Evolutionary conservation across 352 stramenopile genomes (phyloP).

Genomic region (Phytopythium sindhum): DNA sequence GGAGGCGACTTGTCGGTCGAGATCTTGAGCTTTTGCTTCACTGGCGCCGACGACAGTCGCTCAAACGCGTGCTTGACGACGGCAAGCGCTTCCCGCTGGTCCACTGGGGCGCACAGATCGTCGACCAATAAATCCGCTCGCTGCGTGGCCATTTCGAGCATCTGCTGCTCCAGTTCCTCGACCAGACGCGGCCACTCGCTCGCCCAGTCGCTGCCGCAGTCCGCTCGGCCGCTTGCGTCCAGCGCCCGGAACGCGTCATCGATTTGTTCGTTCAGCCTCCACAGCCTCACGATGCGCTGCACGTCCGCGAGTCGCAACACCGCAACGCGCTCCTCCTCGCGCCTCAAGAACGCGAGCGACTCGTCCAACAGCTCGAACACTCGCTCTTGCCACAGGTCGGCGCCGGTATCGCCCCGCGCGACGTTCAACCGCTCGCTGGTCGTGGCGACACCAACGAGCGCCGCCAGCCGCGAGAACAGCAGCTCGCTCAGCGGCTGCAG

Average conservation of each 20-base stretch:
- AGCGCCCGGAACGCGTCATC: slow-evolving; percentile 31
- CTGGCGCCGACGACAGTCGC: slow-evolving; percentile 21
- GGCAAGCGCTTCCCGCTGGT: slow-evolving; percentile 40
- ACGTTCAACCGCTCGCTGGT: neutral
- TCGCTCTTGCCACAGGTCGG: slow-evolving; percentile 7
- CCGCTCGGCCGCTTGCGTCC: slow-evolving; percentile 23
- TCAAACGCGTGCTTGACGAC: slow-evolving; percentile 54
- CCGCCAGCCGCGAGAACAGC: slow-evolving; percentile 26
- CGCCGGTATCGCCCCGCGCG: slow-evolving; percentile 12
- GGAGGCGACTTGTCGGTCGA: neutral
- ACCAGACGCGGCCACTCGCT: slow-evolving; percentile 41
- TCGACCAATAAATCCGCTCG: slow-evolving; percentile 1
- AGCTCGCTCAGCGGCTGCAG: slow-evolving; percentile 31
- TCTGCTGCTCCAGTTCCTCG: slow-evolving; percentile 38
- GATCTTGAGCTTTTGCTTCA: slow-evolving; percentile 6
- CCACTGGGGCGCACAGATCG: slow-evolving; percentile 4
- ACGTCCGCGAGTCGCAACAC: slow-evolving; percentile 35
- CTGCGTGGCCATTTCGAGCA: slow-evolving; percentile 27
- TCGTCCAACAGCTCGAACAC: slow-evolving; percentile 22
- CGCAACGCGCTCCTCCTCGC: slow-evolving; percentile 20
- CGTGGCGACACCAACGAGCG: slow-evolving; percentile 18
- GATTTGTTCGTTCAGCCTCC: slow-evolving; percentile 30
- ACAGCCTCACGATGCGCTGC: slow-evolving; percentile 29
- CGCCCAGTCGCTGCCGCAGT: slow-evolving; percentile 41
- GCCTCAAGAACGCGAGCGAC: slow-evolving; percentile 26